Evolutionary conservation across 2,329 filamentous ascomycete genomes (phyloP).

Genomic region (Penicillium sp.): DNA sequence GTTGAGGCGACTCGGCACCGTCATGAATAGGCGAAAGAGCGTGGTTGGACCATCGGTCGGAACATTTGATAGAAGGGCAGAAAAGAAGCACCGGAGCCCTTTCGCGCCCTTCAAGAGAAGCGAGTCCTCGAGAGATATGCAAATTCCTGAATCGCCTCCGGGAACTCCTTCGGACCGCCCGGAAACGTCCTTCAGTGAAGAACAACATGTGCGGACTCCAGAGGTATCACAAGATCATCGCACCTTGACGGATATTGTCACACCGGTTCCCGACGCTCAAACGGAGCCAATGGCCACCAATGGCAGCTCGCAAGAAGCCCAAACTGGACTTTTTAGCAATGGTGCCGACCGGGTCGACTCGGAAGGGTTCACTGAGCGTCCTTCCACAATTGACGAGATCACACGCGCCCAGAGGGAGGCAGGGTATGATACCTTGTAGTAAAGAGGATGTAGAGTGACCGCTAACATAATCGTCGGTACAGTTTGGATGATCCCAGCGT

Average conservation of each 20-base stretch:
- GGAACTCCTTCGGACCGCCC: constrained; percentile 29
- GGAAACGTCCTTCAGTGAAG: constrained; percentile 28
- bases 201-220: constrained; percentile 24
- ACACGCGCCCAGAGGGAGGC: constrained; percentile 45
- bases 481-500: constrained; percentile 43
- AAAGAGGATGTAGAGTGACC: constrained; percentile 1
- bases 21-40: constrained; percentile 47
- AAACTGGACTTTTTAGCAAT: constrained; percentile 18
- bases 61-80: constrained; percentile 25
- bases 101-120: constrained; percentile 42
- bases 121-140: constrained; percentile 38
- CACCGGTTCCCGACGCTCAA: constrained; percentile 21
- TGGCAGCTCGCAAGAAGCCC: constrained; percentile 22
- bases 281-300: constrained; percentile 25
- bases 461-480: constrained; percentile 10
- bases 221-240: constrained; percentile 29
- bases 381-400: constrained; percentile 43
- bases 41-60: constrained; percentile 34
- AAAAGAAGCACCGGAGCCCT: constrained; percentile 43
- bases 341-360: constrained; percentile 30
- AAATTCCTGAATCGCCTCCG: constrained; percentile 35
- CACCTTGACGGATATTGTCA: constrained; percentile 16
- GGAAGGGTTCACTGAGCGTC: constrained; percentile 40
- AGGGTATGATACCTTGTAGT: constrained; percentile 23
- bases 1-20: constrained; percentile 45